Evolutionary conservation across 768 basidiomycete genomes (phyloP).

Genomic region (Leccinum rimulosum): DNA sequence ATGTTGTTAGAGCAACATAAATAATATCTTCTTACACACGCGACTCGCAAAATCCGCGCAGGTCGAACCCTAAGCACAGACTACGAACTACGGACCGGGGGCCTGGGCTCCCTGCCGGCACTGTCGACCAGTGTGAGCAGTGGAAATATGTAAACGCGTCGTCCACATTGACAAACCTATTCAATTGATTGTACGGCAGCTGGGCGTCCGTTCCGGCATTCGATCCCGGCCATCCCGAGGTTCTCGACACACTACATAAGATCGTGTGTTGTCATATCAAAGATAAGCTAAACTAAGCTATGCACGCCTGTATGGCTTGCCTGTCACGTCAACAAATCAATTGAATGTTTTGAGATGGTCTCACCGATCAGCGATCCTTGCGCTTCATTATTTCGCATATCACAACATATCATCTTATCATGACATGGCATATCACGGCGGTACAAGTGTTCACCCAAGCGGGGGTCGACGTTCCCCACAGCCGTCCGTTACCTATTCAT

Average conservation of each 20-base stretch:
- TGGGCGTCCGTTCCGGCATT: background rate
- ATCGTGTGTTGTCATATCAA: slow-evolving; percentile 15
- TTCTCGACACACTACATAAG: background rate
- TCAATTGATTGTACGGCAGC: background rate
- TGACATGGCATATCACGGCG: background rate
- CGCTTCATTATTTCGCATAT: background rate
- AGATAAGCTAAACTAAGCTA: slow-evolving; percentile 27
- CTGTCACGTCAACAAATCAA: background rate
- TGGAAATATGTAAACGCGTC: background rate
- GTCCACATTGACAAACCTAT: background rate
- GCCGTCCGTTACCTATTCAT: background rate
- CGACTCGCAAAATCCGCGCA: background rate
- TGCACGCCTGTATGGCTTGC: background rate
- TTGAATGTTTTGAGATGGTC: background rate
- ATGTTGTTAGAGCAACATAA: slow-evolving; percentile 13
- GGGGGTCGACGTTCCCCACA: background rate
- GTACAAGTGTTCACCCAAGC: background rate
- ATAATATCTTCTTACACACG: slow-evolving; percentile 13
- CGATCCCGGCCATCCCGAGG: background rate
- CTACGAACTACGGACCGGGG: background rate
- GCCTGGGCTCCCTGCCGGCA: background rate
- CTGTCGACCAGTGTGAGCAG: background rate
- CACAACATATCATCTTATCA: no score
- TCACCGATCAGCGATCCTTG: background rate
- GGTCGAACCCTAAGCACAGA: background rate